phyloP scores from a whole-genome alignment of 257 asterid genomes.

The Solanum lignicaule region DNA sequence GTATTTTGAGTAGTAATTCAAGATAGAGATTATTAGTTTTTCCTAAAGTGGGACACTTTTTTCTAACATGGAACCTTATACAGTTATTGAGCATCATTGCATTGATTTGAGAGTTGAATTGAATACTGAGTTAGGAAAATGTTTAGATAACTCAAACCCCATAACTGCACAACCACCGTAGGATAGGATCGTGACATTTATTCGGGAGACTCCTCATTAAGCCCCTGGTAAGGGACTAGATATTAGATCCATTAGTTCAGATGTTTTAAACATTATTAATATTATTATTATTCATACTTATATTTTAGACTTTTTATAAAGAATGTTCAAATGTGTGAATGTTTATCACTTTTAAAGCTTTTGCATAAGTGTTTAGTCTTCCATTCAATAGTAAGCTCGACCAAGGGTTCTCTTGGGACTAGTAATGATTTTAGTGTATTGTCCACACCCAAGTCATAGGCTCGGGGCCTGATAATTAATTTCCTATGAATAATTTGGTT shows the following conservation, averaged over 20 bases:
- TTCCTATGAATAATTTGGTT: background rate
- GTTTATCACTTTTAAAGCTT: background rate
- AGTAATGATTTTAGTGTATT: too few relatives aligned
- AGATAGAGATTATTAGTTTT: background rate
- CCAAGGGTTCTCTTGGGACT: background rate
- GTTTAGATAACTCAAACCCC: background rate
- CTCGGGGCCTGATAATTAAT: background rate
- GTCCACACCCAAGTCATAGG: background rate
- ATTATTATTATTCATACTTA: too few relatives aligned
- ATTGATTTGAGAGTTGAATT: background rate
- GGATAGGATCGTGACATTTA: background rate
- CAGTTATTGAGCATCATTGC: background rate
- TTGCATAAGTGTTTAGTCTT: background rate
- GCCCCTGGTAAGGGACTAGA: background rate
- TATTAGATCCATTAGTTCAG: background rate
- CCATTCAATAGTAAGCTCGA: background rate
- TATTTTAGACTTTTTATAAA: too few relatives aligned
- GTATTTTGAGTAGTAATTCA: background rate
- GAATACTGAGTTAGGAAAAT: background rate
- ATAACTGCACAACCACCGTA: background rate
- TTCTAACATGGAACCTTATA: background rate
- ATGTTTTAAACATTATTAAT: background rate
- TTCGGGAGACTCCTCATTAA: background rate
- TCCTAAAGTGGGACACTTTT: background rate
- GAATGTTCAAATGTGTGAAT: background rate